Evolutionary conservation across 1,284 basidiomycete species (phyloP).

Genomic region (Acaromyces ingoldii): DNA sequence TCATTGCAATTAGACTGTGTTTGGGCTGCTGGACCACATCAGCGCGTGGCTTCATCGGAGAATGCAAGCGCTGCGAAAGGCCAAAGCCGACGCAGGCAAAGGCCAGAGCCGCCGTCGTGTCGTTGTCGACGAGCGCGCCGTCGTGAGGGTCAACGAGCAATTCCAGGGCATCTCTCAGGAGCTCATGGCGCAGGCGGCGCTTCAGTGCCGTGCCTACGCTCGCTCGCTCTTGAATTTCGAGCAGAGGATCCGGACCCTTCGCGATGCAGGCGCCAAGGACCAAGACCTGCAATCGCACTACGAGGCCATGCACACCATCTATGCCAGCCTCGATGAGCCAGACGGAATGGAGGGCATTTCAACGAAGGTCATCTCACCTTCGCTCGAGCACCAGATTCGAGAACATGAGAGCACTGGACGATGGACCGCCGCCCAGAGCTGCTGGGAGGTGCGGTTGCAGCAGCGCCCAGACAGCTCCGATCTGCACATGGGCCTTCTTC

Average conservation of each 20-base stretch:
- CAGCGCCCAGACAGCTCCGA: constrained; percentile 81
- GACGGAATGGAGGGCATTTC: constrained; percentile 99
- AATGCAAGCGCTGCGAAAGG: constrained; percentile 43
- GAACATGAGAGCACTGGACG: constrained; percentile 95
- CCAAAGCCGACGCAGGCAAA: constrained; percentile 1
- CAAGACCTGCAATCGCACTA: constrained; percentile 64
- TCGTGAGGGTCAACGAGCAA: constrained; percentile 64
- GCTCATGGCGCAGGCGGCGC: constrained; percentile 85
- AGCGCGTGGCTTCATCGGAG: constrained; percentile 73
- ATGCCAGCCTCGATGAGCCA: constrained; percentile 91
- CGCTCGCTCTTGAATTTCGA: constrained; percentile 94
- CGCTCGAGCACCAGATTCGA: constrained; percentile 91
- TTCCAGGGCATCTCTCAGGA: constrained; percentile 78
- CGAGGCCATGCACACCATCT: constrained; percentile 90
- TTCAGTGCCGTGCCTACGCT: constrained; percentile 89
- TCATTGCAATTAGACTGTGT: too few species aligned
- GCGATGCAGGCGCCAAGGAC: constrained; percentile 30
- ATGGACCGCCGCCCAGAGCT: constrained; percentile 98
- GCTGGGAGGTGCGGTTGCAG: constrained; percentile 97
- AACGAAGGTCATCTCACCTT: constrained; percentile 78
- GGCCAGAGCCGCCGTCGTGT: background rate
- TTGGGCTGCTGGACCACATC: constrained; percentile 89
- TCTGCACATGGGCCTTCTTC: constrained; percentile 81
- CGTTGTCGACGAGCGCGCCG: constrained; percentile 22
- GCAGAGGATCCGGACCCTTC: constrained; percentile 54